Base-by-base conservation (phyloP, 129 eudicot species). In the Silybum marianum region DNA sequence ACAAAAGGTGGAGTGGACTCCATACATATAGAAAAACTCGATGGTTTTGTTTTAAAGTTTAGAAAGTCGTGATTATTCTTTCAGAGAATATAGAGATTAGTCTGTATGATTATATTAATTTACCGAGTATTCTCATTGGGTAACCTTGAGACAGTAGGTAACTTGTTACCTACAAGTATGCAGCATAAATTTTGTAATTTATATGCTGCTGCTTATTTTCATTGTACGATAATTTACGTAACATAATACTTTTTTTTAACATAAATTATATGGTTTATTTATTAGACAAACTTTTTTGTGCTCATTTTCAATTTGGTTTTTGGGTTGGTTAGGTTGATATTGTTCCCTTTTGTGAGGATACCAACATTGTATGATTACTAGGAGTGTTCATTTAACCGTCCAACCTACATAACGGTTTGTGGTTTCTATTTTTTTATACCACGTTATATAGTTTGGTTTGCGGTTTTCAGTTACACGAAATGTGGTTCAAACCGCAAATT, bases 121-220 rank as follows among this genome's bases (percentile, higher is more conserved):
- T 12, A 46, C 2, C 60, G 1, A 11, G 60, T 46, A 11, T 46
- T 46, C 12, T 11, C 36, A 3, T 32, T 16, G n/a, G 62, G n/a
- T 6, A 39, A 74, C 73, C 62, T 69, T 66, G 19, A 78, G 12
- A 4, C 18, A 10, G 42, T 16, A 69, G 63, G 68, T 54, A 28
- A 71, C 3, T 39, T 71, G 9, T 71, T 65, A 76, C 46, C 54
- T 22, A 58, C 3, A 42, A 21, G 9, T 44, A 42, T 9, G 89
- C 89, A 81, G 86, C 89, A 87, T 89, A 87, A 85, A 79, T 89
- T 91, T 91, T 91, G 93, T 87, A 75, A 78, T 68, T 42, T 82
- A 83, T 87, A 85, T 87, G 91, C 82, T 91, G 90, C 84, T 54
- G 9, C 19, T 62, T 68, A 46, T 19, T 16, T 22, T 39, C 6